These are phyloP conservation scores for Amanita pallidorosea DNA, from an alignment of 768 basidiomycete species.

Conservation along the genomic window DNA sequence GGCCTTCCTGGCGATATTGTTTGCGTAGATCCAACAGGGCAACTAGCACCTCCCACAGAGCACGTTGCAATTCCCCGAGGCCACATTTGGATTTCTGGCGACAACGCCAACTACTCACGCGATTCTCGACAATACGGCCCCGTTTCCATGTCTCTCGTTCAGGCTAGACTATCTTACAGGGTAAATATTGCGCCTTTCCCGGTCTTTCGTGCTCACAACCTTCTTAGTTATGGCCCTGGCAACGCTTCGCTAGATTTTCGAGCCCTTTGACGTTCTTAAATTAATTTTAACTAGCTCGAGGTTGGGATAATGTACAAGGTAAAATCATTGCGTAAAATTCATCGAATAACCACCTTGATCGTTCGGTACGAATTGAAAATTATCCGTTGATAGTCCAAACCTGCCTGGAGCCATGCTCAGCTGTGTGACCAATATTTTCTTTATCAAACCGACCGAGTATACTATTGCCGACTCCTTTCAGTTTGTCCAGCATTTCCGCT, in stretches of 20 bases:
- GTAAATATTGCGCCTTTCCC: slow-evolving; percentile 25
- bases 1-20: slow-evolving; percentile 85
- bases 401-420: slow-evolving; percentile 42
- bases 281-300: slow-evolving; percentile 6
- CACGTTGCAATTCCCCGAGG: slow-evolving; percentile 76
- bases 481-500: slow-evolving; percentile 82
- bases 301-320: not conserved
- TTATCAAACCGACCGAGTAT: slow-evolving; percentile 55
- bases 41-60: slow-evolving; percentile 49
- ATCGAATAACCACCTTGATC: slow-evolving; percentile 94
- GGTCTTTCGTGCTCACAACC: slow-evolving; percentile 2
- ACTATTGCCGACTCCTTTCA: slow-evolving; percentile 88
- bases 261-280: slow-evolving; percentile 31
- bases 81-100: slow-evolving; percentile 85
- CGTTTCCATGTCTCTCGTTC: slow-evolving; percentile 71
- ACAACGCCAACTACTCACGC: slow-evolving; percentile 72
- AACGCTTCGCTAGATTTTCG: slow-evolving; percentile 27
- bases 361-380: slow-evolving; percentile 93
- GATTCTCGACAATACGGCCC: slow-evolving; percentile 95
- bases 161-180: slow-evolving; percentile 54
- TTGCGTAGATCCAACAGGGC: slow-evolving; percentile 79
- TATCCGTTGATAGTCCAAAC: slow-evolving; percentile 91
- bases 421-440: not conserved
- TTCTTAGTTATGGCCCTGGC: slow-evolving; percentile 32
- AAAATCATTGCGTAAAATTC: slow-evolving; percentile 47